These are phyloP conservation scores for Colletotrichum abscissum DNA, from an alignment of 2,329 filamentous ascomycete genomes.

Conservation along the genomic window DNA sequence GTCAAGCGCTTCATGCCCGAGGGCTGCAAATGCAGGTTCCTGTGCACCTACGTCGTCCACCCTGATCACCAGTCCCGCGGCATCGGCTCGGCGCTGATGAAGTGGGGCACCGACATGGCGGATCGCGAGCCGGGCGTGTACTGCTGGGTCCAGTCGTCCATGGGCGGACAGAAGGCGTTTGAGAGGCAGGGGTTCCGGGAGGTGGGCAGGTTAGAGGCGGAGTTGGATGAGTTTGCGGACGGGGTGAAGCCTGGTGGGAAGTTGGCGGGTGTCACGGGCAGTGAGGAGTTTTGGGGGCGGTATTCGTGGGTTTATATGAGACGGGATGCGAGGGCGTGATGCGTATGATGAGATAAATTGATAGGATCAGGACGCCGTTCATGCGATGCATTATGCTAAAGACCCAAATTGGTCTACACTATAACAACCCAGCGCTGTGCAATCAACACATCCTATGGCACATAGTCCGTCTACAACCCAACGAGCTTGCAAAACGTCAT, in stretches of 20 bases:
- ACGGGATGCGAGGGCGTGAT: constrained; percentile 36
- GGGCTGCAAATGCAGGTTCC: constrained; percentile 45
- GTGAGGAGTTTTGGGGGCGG: constrained; percentile 37
- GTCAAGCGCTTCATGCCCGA: constrained; percentile 41
- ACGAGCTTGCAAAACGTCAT: constrained; percentile 39
- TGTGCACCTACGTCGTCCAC: constrained; percentile 47
- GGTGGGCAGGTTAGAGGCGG: constrained; percentile 24
- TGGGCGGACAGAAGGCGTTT: constrained; percentile 42
- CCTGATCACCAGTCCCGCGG: constrained; percentile 46
- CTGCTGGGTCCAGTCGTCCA: constrained; percentile 41
- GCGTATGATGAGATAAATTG: neutral
- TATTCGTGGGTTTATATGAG: constrained; percentile 45
- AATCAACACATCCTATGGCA: too few relatives aligned
- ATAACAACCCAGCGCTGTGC: neutral
- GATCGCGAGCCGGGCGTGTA: constrained; percentile 45
- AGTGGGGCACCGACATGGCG: constrained; percentile 44
- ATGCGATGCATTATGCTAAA: neutral
- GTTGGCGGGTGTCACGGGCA: constrained; percentile 21
- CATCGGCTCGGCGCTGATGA: constrained; percentile 46
- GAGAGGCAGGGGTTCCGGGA: constrained; percentile 44
- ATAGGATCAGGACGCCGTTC: neutral
- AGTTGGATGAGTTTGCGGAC: constrained; percentile 5
- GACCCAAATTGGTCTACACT: neutral
- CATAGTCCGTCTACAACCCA: constrained; percentile 17
- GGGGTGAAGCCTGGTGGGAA: neutral